These are phyloP conservation scores for Pseudocercospora crystallina DNA, from an alignment of 2,329 filamentous ascomycete species.

Conservation along the genomic window DNA sequence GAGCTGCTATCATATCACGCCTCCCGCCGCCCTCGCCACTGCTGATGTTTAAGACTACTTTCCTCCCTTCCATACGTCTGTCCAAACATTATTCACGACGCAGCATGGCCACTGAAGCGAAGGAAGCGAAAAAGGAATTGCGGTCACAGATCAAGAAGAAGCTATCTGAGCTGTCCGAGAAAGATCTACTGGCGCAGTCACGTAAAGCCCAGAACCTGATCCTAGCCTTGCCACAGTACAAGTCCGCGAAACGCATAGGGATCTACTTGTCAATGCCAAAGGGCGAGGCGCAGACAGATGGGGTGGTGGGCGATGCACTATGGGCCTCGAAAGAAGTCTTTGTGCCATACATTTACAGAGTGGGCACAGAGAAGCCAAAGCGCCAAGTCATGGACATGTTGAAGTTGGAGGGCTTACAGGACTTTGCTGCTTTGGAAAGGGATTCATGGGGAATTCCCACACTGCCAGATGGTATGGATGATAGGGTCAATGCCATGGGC, in stretches of 20 bases:
- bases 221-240: conserved; percentile 69
- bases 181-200: conserved; percentile 70
- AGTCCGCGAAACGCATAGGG: conserved; percentile 71
- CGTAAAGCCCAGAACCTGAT: conserved; percentile 63
- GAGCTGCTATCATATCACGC: too few relatives aligned
- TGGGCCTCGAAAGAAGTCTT: conserved; percentile 78
- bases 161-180: conserved; percentile 61
- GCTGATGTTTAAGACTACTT: too few relatives aligned
- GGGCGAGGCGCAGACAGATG: conserved; percentile 80
- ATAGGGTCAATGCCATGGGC: conserved; percentile 72
- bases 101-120: conserved; percentile 22
- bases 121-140: conserved; percentile 70
- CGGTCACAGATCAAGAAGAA: conserved; percentile 67
- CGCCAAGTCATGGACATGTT: conserved; percentile 94
- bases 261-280: conserved; percentile 92
- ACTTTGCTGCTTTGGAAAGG: conserved; percentile 72
- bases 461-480: conserved; percentile 64
- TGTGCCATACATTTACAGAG: conserved; percentile 71
- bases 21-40: too few relatives aligned
- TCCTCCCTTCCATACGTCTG: too few relatives aligned
- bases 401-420: conserved; percentile 66
- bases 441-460: conserved; percentile 97
- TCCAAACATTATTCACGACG: not conserved
- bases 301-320: conserved; percentile 80
- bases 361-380: conserved; percentile 28